Base-by-base conservation (phyloP, 177 flowering plant species). In the Telopea speciosissima region DNA sequence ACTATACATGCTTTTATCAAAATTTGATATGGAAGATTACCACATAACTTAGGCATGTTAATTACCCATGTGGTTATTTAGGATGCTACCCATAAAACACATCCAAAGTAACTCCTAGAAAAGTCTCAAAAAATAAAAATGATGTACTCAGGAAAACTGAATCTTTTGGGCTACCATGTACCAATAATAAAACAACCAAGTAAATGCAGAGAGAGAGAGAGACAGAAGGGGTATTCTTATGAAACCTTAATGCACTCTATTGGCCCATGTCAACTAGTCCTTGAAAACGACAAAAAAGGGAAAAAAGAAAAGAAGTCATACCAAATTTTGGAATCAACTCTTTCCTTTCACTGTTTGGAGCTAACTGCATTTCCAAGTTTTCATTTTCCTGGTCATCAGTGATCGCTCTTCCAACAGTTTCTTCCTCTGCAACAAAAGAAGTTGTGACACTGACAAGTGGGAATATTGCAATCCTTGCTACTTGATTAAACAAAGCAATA, bases 391-490 rank as follows among this genome's bases (percentile, higher is more conserved):
- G 63, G 22, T 64, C 71, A 63, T 68, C 77, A 22, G 24, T 58
- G 16, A 14, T 74, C 60, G 65, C n/a, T 67, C 63, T 75, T 67
- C 63, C 52, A 2, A 68, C 58, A 23, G 81, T 80, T 73, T 84
- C 83, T 71, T 81, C 85, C 70, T 84, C 87, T 17, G 85, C 87
- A 25, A 81, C 87, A 69, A 82, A 79, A 54, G 87, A 82, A 56
- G 87, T 82, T 62, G 87, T 84, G 25, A 84, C 64, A 76, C 85
- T 82, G 12, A 82, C 85, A 44, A 84, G 77, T 31, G 87, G 87
- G 66, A 84, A 84, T 63, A 84, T 84, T 58, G 87, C 79, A 61
- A 84, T 74, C 63, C 82, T 71, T 28, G 85, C 82, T 16, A 69
- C 84, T 77, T 84, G 87, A 69, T 82, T 84, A 72, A 84, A 84